Conservation (phyloP, 2,329 filamentous ascomycete genomes). For the Aspergillus awamori region DNA sequence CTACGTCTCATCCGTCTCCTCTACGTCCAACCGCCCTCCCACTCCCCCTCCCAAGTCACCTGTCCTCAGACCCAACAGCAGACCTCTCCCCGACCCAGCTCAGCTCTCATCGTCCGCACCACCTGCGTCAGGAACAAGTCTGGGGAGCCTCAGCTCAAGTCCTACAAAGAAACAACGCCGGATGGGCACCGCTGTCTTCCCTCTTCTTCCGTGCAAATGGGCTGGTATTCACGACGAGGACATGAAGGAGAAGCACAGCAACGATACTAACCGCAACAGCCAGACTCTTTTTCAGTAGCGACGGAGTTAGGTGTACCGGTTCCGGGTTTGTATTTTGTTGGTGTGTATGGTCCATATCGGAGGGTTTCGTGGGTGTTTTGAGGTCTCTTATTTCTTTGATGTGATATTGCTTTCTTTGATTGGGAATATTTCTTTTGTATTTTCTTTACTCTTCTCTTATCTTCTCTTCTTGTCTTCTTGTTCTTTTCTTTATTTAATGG, state of each 20-base stretch:
- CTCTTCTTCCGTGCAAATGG: conserved; percentile 4
- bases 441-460: too few relatives aligned
- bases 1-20: background rate
- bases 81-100: background rate
- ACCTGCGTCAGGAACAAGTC: background rate
- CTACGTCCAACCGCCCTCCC: background rate
- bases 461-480: too few relatives aligned
- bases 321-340: conserved; percentile 16
- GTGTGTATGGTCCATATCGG: conserved; percentile 19
- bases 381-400: background rate
- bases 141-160: background rate
- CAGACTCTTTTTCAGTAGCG: conserved; percentile 25
- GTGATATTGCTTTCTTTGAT: background rate
- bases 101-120: background rate
- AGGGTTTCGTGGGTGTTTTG: conserved; percentile 8
- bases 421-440: background rate
- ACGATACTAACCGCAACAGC: background rate
- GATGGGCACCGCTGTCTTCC: conserved; percentile 18
- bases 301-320: conserved; percentile 25
- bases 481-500: background rate
- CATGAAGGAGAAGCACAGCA: background rate
- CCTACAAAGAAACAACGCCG: conserved; percentile 17
- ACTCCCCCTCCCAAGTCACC: background rate
- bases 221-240: background rate
- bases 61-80: background rate